phyloP scores from a whole-genome alignment of 176 grass and related monocot genomes.

The Ampelocalamus luodianensis region DNA sequence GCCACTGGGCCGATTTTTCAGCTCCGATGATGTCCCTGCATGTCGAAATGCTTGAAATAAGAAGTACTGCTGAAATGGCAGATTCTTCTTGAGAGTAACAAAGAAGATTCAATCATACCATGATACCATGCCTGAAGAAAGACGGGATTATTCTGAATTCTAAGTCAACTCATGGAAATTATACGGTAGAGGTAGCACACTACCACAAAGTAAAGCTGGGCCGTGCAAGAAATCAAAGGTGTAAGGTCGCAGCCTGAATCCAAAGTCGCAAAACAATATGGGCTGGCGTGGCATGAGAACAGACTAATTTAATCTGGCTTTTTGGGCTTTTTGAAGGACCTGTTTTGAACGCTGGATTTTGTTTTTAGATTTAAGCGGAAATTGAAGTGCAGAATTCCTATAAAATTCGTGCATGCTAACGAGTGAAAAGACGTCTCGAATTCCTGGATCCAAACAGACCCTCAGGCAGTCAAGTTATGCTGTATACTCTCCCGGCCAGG shows the following conservation, averaged over 20 bases:
- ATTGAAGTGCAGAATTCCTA: too few relatives aligned
- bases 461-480: too few relatives aligned
- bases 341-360: too few relatives aligned
- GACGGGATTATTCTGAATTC: not conserved
- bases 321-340: too few relatives aligned
- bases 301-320: not conserved
- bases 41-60: not conserved
- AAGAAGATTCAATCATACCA: not conserved
- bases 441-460: too few relatives aligned
- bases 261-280: not conserved
- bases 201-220: not conserved
- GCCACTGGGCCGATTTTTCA: not conserved
- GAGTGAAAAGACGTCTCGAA: too few relatives aligned
- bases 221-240: not conserved
- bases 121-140: not conserved
- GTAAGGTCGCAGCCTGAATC: not conserved
- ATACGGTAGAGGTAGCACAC: not conserved
- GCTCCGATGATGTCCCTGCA: not conserved
- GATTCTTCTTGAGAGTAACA: not conserved
- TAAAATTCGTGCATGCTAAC: too few relatives aligned
- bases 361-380: too few relatives aligned
- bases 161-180: not conserved
- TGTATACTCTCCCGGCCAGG: too few relatives aligned
- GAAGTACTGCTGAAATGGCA: not conserved
- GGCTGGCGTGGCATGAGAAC: not conserved